Percentiles rank a stretch among this genome's conserved stretches.
Evolutionary conservation across 23 red algal genomes (phyloP).

Genomic region (Cyanidioschyzon merolae): DNA sequence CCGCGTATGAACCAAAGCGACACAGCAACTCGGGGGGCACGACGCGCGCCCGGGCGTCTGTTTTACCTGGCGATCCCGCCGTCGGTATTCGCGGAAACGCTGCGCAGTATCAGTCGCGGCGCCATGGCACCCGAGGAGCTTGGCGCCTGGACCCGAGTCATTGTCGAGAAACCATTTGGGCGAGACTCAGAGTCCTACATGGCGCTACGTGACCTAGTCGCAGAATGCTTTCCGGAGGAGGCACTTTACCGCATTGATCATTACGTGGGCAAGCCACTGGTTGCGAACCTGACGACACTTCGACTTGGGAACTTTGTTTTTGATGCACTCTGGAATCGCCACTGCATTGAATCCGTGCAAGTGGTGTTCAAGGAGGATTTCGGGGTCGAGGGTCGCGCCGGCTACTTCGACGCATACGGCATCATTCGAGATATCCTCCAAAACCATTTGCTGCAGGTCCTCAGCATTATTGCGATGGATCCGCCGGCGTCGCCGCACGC

Average conservation of each 20-base stretch:
- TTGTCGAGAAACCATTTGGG: slow-evolving; percentile 97
- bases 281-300: slow-evolving; percentile 46
- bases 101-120: slow-evolving; percentile 29
- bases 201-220: slow-evolving; percentile 39
- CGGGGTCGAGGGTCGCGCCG: slow-evolving; percentile 85
- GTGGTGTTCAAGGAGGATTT: slow-evolving; percentile 99
- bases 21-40: slow-evolving; percentile 22
- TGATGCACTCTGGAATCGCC: slow-evolving; percentile 88
- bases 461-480: slow-evolving; percentile 95
- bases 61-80: slow-evolving; percentile 99
- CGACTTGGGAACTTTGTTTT: slow-evolving; percentile 85
- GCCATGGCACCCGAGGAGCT: slow-evolving; percentile 2
- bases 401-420: slow-evolving; percentile 86
- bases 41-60: slow-evolving; percentile 40
- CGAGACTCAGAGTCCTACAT: slow-evolving; percentile 62
- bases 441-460: slow-evolving; percentile 86
- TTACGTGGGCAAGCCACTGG: slow-evolving; percentile 78
- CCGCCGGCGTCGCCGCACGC: slow-evolving; percentile 42
- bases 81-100: slow-evolving; percentile 52
- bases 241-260: slow-evolving; percentile 86
- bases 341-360: slow-evolving; percentile 59
- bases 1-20: neutral
- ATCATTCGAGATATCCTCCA: slow-evolving; percentile 98
- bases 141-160: slow-evolving; percentile 71
- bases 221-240: slow-evolving; percentile 47